Base-by-base conservation (phyloP, 352 stramenopile genomes). In the Globisporangium lucens region DNA sequence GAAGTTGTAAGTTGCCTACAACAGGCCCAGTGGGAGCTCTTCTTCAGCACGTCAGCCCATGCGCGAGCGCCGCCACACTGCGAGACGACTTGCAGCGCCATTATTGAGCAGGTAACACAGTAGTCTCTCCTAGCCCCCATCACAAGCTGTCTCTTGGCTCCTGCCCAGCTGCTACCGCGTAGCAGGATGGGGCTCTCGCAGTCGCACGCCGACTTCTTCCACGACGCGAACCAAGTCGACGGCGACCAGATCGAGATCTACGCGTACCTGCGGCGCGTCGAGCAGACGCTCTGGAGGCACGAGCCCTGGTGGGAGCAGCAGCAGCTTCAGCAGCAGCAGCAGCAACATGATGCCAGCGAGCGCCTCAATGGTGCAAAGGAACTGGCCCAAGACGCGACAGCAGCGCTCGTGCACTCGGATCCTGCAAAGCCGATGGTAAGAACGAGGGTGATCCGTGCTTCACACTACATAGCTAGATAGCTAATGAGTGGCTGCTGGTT, bases 171-270 rank as follows among this genome's bases (percentile, higher is more conserved):
- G 15, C 41, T 43, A 13, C 41, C 13, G n/a, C 15, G 4, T 7
- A 13, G 7, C 9, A 47, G 15, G 1, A 87, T 89, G 81, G 81
- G 81, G 2, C 61, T 77, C 43, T 66, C 72, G 35, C 78, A 89
- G 61, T 87, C 81, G 36, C 76, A 85, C 51, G 71, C 77, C 55
- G 70, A 73, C 49, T 77, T 89, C 67, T 88, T 89, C 68, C 72
- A 69, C 35, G 67, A 73, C 13, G 65, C 62, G 24, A 71, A 57
- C n/a, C 68, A 76, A 30, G 53, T 56, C 4, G 69, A 79, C 41
- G 74, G 71, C 35, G 77, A 83, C 57, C 71, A 74, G 49, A 72
- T 77, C 41, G 76, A 89, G 36, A 66, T 81, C 57, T 75, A 81
- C 41, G 66, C 73, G 30, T 78, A 85, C 60, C 43, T 89, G 30